A percentile compares a stretch with the other conserved stretches of the same genome.
Evolutionary conservation across 805 yeast genomes (phyloP).

Genomic region (Cyberlindnera samutprakarnensis): DNA sequence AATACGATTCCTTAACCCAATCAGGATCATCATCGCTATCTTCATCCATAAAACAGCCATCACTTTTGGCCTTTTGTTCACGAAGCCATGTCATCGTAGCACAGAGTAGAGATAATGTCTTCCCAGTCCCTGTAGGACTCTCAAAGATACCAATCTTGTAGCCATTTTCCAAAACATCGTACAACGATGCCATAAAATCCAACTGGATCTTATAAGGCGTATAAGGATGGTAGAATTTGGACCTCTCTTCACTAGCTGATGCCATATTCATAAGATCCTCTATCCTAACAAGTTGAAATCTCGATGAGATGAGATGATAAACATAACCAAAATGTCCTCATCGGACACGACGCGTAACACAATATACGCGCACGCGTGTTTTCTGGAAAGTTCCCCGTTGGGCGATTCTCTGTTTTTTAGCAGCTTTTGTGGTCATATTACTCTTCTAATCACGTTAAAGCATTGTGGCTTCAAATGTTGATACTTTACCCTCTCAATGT

Average conservation of each 20-base stretch:
- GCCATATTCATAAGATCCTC: no score
- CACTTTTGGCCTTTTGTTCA: slow-evolving; percentile 16
- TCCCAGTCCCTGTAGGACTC: slow-evolving; percentile 94
- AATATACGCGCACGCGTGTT: no score
- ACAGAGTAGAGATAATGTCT: slow-evolving; percentile 81
- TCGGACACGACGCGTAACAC: no score
- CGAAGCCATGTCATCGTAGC: slow-evolving; percentile 80
- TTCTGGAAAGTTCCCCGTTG: no score
- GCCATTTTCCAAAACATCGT: slow-evolving; percentile 44
- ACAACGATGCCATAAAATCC: slow-evolving; percentile 70
- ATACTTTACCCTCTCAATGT: no score
- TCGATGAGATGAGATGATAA: no score
- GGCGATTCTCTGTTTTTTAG: no score
- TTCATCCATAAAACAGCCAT: slow-evolving; percentile 10
- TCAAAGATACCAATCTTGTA: slow-evolving; percentile 77
- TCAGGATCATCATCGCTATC: slow-evolving; percentile 55
- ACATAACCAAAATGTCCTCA: no score
- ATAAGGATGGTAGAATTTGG: slow-evolving; percentile 64
- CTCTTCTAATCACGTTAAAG: no score
- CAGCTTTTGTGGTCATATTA: no score
- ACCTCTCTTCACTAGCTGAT: slow-evolving; percentile 7
- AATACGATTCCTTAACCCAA: slow-evolving; percentile 49
- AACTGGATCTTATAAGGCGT: slow-evolving; percentile 73
- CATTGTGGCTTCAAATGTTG: no score
- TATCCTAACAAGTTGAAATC: no score